Conservation (phyloP, 768 basidiomycete genomes). For the Agaricus sinodeliciosus region DNA sequence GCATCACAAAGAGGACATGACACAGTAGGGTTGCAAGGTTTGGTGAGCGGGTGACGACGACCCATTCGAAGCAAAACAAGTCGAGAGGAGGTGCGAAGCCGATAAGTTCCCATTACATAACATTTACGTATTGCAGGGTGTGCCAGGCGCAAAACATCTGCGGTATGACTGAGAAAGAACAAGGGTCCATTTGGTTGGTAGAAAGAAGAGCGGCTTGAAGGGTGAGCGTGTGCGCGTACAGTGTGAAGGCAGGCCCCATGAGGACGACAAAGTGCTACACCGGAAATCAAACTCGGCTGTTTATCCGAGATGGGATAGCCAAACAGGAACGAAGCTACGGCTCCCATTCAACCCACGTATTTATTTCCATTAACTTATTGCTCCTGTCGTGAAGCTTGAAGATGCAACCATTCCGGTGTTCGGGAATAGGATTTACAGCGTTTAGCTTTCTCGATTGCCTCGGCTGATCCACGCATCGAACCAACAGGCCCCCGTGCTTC, state of each 20-base stretch:
- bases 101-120: slow-evolving; percentile 10
- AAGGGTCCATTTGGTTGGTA: neutral
- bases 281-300: neutral
- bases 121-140: slow-evolving; percentile 7
- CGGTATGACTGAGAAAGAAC: slow-evolving; percentile 5
- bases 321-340: neutral
- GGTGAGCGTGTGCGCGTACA: slow-evolving; percentile 2
- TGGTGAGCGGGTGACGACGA: slow-evolving; percentile 6
- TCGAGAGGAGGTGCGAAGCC: slow-evolving; percentile 6
- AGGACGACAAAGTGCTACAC: neutral
- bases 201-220: slow-evolving; percentile 2
- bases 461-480: slow-evolving; percentile 8
- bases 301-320: neutral
- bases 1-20: neutral
- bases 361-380: neutral
- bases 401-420: neutral
- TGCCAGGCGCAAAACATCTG: slow-evolving; percentile 10
- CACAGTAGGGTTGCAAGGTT: neutral
- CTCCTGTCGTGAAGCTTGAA: slow-evolving; percentile 5
- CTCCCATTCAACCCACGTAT: neutral
- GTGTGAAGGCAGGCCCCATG: slow-evolving; percentile 1
- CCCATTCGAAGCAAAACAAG: slow-evolving; percentile 1
- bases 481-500: slow-evolving; percentile 10
- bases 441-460: slow-evolving; percentile 5
- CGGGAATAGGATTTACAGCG: neutral